Conservation (phyloP, 2,329 filamentous ascomycete species). For the Pyrenophora graminea region DNA sequence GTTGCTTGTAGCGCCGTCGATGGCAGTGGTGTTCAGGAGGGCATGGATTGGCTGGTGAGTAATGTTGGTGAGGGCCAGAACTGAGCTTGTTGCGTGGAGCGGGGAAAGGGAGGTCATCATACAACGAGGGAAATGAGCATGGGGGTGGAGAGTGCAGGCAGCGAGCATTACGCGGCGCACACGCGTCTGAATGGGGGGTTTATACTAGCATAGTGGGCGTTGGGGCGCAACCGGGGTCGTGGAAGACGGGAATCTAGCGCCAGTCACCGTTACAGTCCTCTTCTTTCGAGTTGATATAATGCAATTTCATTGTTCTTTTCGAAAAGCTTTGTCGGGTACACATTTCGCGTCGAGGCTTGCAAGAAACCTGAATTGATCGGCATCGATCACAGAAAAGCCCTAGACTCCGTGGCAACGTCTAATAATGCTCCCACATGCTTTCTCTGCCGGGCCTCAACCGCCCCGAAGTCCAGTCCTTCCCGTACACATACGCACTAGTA, state of each 20-base stretch:
- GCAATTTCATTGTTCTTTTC: not conserved
- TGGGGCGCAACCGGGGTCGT: slow-evolving; percentile 17
- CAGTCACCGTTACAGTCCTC: not conserved
- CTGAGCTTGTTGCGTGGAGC: not conserved
- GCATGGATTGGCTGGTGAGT: slow-evolving; percentile 99
- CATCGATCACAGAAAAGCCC: no score
- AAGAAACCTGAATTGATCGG: no score
- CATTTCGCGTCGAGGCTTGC: no score
- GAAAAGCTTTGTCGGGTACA: no score
- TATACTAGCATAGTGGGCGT: slow-evolving; percentile 31
- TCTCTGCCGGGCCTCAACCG: slow-evolving; percentile 41
- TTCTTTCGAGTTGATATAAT: not conserved
- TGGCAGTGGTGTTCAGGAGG: slow-evolving; percentile 90
- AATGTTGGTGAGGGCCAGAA: slow-evolving; percentile 23
- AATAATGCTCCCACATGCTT: slow-evolving; percentile 31
- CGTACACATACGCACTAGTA: slow-evolving; percentile 67
- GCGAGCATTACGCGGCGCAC: slow-evolving; percentile 10
- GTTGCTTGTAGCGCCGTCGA: slow-evolving; percentile 97
- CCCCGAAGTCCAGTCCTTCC: slow-evolving; percentile 48
- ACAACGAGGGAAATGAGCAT: slow-evolving; percentile 3
- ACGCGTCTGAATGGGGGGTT: slow-evolving; percentile 5
- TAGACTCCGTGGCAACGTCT: not conserved
- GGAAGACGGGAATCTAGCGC: slow-evolving; percentile 4
- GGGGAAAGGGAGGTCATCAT: slow-evolving; percentile 3
- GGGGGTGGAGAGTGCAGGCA: slow-evolving; percentile 2